Evolutionary conservation across 176 grass and related monocot genomes (phyloP).

Genomic region (Themeda triandra): DNA sequence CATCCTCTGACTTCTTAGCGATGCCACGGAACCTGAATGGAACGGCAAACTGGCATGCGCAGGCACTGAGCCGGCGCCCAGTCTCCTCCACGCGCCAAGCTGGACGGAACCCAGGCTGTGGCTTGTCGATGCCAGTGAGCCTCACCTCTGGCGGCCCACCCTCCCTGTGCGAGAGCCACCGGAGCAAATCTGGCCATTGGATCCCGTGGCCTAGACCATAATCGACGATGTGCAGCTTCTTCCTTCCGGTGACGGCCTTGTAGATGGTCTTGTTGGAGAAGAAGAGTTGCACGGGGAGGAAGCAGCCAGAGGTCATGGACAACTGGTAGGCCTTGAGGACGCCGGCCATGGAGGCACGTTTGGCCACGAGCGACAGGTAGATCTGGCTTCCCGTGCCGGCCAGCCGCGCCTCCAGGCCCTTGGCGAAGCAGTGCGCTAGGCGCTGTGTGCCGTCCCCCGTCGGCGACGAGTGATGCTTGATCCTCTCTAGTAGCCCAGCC

Average conservation of each 20-base stretch:
- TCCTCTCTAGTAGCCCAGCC: conserved; percentile 36
- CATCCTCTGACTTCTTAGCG: background rate
- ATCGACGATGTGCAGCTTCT: conserved; percentile 43
- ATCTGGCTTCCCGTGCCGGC: conserved; percentile 50
- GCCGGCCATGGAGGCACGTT: background rate
- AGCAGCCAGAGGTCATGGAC: conserved; percentile 22
- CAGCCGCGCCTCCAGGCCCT: conserved; percentile 56
- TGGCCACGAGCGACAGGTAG: conserved; percentile 20
- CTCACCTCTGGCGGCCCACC: conserved; percentile 48
- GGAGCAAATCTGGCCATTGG: conserved; percentile 35
- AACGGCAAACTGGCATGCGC: conserved; percentile 21
- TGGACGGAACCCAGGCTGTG: conserved; percentile 39
- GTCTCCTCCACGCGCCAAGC: conserved; percentile 27
- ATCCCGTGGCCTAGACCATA: conserved; percentile 31
- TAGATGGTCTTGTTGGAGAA: conserved; percentile 29
- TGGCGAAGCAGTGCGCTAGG: conserved; percentile 49
- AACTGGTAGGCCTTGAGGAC: conserved; percentile 37
- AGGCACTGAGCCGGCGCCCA: conserved; percentile 24
- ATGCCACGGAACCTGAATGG: conserved; percentile 34
- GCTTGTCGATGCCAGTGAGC: conserved; percentile 41
- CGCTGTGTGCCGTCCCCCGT: conserved; percentile 48
- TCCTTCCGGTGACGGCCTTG: background rate
- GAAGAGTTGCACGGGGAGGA: background rate
- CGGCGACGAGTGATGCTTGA: conserved; percentile 42
- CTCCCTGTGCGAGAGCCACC: background rate